Evolutionary conservation across 495 filamentous ascomycete species (phyloP).

Genomic region (Neurospora pannonica): DNA sequence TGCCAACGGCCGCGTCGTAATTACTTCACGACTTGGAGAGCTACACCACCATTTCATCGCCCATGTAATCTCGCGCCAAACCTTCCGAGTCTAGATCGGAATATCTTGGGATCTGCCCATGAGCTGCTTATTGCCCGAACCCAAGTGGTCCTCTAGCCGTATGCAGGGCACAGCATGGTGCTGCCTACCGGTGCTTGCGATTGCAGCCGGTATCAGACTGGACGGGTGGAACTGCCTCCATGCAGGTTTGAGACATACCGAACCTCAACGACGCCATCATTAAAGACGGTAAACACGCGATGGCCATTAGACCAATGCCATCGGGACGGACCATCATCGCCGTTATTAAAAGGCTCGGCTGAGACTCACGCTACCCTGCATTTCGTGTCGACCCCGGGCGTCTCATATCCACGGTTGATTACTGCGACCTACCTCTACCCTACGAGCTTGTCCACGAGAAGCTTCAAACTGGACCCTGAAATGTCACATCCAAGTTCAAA

Average conservation of each 20-base stretch:
- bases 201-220: not conserved
- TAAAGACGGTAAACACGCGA: slow-evolving; percentile 1
- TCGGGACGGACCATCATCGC: not conserved
- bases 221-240: slow-evolving; percentile 5
- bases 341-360: not conserved
- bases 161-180: not conserved
- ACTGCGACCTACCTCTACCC: not conserved
- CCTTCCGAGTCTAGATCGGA: not conserved
- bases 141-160: not conserved
- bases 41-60: not conserved
- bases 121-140: not conserved
- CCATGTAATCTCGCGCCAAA: not conserved
- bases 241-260: slow-evolving; percentile 11
- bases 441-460: not conserved
- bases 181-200: slow-evolving; percentile 1
- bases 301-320: not conserved
- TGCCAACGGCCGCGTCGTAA: slow-evolving; percentile 7
- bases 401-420: not conserved
- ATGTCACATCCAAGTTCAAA: not conserved
- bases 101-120: not conserved
- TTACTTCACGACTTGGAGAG: not conserved
- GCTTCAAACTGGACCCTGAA: not conserved
- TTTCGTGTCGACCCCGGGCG: not conserved
- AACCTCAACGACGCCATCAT: not conserved
- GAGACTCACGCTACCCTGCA: not conserved